Base-by-base conservation (phyloP, 805 yeast genomes). In the Cyberlindnera nakhonratchasimensis region DNA sequence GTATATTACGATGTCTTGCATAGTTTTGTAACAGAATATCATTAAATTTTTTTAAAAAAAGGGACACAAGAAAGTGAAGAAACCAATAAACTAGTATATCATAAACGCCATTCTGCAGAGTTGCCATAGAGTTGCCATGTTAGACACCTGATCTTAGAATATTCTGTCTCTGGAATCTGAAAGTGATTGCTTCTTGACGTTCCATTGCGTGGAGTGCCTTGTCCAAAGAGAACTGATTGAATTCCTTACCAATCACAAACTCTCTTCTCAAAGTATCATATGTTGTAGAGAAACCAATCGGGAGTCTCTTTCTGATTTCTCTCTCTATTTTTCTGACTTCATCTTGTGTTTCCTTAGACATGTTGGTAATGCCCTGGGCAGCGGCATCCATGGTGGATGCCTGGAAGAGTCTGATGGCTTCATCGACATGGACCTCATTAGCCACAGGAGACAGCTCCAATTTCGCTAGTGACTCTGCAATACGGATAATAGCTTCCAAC, bases 311-410 rank as follows among this genome's bases (percentile, higher is more conserved):
- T 63, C 88, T 80, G 53, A 93, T 74, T 61, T 88, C 96, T 37
- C 76, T 80, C 59, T 90, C 96, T 41, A 93, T 86, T 55, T 72
- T 74, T 50, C 78, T 75, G 34, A 91, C 88, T 57, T 90, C 93
- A 29, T 75, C 75, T 35, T 79, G 74, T 45, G 82, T 67, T 44
- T 80, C 80, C 6, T 67, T 57, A 26, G 80, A 77, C 47, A 79
- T 77, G 5, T 76, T 68, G 38, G 60, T 66, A 16, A 74, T 74
- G 42, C 73, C 76, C 52, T 70, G 71, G 25, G 63, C 55, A 10
- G 87, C 91, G 1, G 99, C 99, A 59, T 90, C 90, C 95, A 93
- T 89, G 0, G 99, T 93, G 2, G 99, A 93, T 0, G 99, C 97
- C 47, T 86, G 86, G 65, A 93, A 93, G 48, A 93, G 69, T 56